These are phyloP conservation scores for Aspergillus felis DNA, from an alignment of 2,329 filamentous ascomycete species.

Conservation along the genomic window DNA sequence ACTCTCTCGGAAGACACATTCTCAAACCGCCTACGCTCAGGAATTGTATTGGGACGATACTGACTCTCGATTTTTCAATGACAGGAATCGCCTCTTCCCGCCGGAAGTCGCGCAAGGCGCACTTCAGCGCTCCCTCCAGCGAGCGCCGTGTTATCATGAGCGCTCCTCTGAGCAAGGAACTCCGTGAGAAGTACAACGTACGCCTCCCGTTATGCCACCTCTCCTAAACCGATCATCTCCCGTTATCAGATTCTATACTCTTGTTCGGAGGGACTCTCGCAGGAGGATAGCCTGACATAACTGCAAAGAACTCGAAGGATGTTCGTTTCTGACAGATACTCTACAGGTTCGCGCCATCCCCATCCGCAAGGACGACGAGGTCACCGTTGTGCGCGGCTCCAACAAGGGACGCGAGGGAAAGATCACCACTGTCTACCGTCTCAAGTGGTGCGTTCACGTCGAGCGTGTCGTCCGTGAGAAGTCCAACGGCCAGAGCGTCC, in stretches of 20 bases:
- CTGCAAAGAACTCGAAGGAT: background rate
- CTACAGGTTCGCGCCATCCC: constrained; percentile 85
- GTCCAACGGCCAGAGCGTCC: constrained; percentile 92
- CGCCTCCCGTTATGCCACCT: constrained; percentile 32
- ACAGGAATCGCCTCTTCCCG: constrained; percentile 64
- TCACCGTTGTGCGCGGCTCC: constrained; percentile 83
- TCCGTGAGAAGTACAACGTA: constrained; percentile 99
- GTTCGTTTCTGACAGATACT: constrained; percentile 4
- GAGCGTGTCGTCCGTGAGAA: constrained; percentile 97
- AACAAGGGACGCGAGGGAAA: constrained; percentile 99
- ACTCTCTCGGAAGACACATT: background rate
- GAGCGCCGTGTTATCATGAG: constrained; percentile 96
- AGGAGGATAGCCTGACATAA: background rate
- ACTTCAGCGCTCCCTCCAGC: constrained; percentile 94
- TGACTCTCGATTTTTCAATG: background rate
- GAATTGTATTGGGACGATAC: background rate
- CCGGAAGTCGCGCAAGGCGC: constrained; percentile 98
- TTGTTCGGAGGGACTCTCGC: background rate
- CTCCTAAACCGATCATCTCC: constrained; percentile 2
- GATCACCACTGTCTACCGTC: constrained; percentile 94
- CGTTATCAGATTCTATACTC: background rate
- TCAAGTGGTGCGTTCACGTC: constrained; percentile 96
- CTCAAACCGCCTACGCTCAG: background rate
- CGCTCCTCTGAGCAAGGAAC: constrained; percentile 91
- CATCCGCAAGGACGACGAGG: constrained; percentile 96